Base-by-base conservation (phyloP, 2,329 filamentous ascomycete genomes). In the Botrytis galanthina region DNA sequence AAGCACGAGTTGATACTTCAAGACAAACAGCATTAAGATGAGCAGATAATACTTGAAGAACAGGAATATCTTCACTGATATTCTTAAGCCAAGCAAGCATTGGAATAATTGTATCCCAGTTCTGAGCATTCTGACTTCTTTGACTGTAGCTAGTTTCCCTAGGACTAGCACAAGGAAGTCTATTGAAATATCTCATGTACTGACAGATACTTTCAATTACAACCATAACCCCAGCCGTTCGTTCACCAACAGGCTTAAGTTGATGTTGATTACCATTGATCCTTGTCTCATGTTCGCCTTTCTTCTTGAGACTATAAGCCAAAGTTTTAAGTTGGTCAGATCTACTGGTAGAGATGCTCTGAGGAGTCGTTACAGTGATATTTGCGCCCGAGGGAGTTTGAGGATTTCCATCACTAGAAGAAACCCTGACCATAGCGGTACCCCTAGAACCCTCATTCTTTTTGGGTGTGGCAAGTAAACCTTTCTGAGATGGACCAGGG, bases 391-490 rank as follows among this genome's bases (percentile, higher is more conserved):
- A 75, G 72, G 84, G 83, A 8, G 83, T 83, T 37, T 80, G 83
- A 37, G 79, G 81, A 75, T 85, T 82, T 51, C 78, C 79, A 71
- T 84, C 83, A 20, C 75, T 78, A 9, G 81, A 82, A 42, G 84
- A 83, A 22, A 82, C 80, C 57, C 82, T 81, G 63, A 83, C 82
- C 80, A 83, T 82, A 35, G 79, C 77, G 4, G 78, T 48, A 77
- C 78, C 76, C 81, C 84, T 79, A 66, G 78, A 75, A 14, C 77
- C 75, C 37, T 81, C 73, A 35, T 83, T 83, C 77, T 84, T 86
- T 73, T 82, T 83, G 0, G 84, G 83, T 1, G 85, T 85, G 22
- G 81, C 77, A 39, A 83, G 81, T 22, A 76, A 75, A 70, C 63
- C 75, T 70, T 77, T 80, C 54, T 79, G 75, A n/a, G 72, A 74